Evolutionary conservation across 805 yeast species (phyloP), one percentile per base, ranked within the genome.

Genomic region (Yamadazyma sp.): DNA sequence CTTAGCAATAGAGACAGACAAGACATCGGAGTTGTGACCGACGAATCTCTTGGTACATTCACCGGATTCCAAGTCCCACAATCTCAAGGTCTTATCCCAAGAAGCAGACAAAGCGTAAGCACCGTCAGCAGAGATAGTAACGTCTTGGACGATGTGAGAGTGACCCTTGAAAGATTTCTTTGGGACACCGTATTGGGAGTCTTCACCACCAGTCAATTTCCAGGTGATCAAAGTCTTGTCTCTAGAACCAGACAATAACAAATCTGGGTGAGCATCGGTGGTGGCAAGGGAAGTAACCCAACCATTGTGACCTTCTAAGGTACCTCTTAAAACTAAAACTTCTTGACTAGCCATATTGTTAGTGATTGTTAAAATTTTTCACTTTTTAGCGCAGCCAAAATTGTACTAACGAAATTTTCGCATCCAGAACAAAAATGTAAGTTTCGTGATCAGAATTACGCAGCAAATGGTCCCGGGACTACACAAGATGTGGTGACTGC

Each of bases 281-380:
- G 98, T 93, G 75, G 98, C 95, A 64, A 93, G 80, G 70, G 96
- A 81, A 55, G 99, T 93, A 67, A 93, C 99, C 98, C 98, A 91
- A 66, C 73, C 73, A 52, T 63, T 65, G 71, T 70, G 73, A 49
- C 87, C 96, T 79, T 91, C 97, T 71, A 93, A 84, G 82, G 98
- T 87, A 73, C 98, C 99, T 84, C 98, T 90, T 73, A 93, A 86
- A 74, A 91, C 96, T 79, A 91, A 82, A 82, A 90, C 95, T 86
- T 90, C 97, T 74, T 79, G 83, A 64, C 78, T 79, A 73, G 89
- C 77, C 90, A 84, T 84, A 44, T 45, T 60, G 29, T 17, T 21
- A 28, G 21, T 29, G 28, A 17, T 23, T 44, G 13, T 18, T 27
- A 46, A 44, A 50, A 40, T 47, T 55, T 54, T 47, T 41, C 41